Evolutionary conservation across 306 rosid genomes (phyloP).

Genomic region (Prunus kanzakura): DNA sequence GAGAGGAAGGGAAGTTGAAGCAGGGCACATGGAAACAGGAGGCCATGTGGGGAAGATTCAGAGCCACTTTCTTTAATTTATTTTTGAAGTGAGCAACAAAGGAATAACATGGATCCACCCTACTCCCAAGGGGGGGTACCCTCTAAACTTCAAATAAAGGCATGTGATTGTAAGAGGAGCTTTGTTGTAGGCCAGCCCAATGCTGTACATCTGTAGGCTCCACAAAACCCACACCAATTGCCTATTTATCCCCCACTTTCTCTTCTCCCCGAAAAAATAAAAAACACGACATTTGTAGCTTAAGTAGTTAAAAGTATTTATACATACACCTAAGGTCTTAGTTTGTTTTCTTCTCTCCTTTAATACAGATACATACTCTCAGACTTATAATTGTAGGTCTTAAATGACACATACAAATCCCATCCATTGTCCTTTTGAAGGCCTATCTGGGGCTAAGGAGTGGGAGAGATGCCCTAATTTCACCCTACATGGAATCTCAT

Average conservation of each 20-base stretch:
- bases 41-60: constrained; percentile 85
- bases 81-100: constrained; percentile 32
- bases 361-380: background rate
- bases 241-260: background rate
- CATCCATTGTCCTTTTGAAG: constrained; percentile 8
- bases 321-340: too few species aligned
- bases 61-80: constrained; percentile 28
- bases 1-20: constrained; percentile 22
- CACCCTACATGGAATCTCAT: constrained; percentile 12
- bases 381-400: background rate
- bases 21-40: constrained; percentile 81
- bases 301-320: too few species aligned
- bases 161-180: constrained; percentile 36
- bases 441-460: background rate
- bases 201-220: constrained; percentile 32
- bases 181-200: constrained; percentile 32
- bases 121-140: constrained; percentile 37
- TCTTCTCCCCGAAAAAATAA: accelerated
- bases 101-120: constrained; percentile 63
- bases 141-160: constrained; percentile 43
- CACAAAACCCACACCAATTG: background rate
- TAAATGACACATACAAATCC: constrained; percentile 41
- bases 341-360: too few species aligned
- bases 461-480: background rate
- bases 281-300: accelerated